Percentiles rank a stretch among this genome's conserved stretches.
Conservation (phyloP, 2,329 filamentous ascomycete genomes). For the Waltergamsia citrina region DNA sequence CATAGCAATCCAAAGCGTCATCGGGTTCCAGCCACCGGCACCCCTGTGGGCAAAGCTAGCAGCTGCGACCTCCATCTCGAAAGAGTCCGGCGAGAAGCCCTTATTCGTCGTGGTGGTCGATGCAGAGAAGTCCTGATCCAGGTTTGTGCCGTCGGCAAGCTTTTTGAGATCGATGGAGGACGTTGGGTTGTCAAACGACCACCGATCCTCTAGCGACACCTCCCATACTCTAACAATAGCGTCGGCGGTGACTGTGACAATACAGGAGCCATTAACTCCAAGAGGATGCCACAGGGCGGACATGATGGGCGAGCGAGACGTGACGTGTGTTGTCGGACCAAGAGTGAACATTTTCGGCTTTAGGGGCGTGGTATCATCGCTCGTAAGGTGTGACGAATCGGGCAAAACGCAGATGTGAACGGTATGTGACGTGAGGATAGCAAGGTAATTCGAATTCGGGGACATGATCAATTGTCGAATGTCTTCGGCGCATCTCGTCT, state of each 20-base stretch:
- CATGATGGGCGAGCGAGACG: conserved; percentile 70
- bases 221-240: conserved; percentile 89
- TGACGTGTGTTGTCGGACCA: conserved; percentile 86
- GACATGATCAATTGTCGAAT: conserved; percentile 83
- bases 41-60: conserved; percentile 64
- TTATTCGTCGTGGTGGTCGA: conserved; percentile 66
- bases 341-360: conserved; percentile 82
- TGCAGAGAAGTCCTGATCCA: conserved; percentile 76
- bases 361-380: conserved; percentile 57
- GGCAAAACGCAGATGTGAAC: conserved; percentile 83
- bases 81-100: conserved; percentile 77
- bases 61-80: conserved; percentile 90
- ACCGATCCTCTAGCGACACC: conserved; percentile 70
- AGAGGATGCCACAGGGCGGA: conserved; percentile 90
- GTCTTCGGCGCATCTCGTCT: conserved; percentile 67
- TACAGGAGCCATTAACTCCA: conserved; percentile 67
- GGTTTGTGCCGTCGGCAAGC: conserved; percentile 71
- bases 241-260: conserved; percentile 84
- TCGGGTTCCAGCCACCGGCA: conserved; percentile 82
- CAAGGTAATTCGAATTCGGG: conserved; percentile 71
- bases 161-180: conserved; percentile 84
- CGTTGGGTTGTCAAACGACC: conserved; percentile 77
- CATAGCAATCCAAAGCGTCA: conserved; percentile 98
- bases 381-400: conserved; percentile 65
- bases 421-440: conserved; percentile 78